A percentile compares a stretch with the other conserved stretches of the same genome.
Evolutionary conservation across 768 basidiomycete genomes (phyloP).

Genomic region (Austroboletus festivus): DNA sequence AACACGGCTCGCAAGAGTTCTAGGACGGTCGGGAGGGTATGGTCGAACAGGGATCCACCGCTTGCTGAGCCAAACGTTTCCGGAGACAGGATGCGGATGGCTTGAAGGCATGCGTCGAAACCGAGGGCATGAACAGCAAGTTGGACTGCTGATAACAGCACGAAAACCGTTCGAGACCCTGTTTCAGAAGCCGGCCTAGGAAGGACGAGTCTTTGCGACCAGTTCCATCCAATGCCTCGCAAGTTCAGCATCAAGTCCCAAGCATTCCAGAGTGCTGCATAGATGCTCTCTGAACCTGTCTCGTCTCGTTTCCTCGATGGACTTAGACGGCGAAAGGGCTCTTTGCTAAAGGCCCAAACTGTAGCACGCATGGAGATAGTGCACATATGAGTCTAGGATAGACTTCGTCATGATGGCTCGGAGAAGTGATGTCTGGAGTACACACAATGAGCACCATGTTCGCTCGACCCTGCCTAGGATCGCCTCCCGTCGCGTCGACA

Average conservation of each 20-base stretch:
- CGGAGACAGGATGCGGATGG: slow-evolving; percentile 1
- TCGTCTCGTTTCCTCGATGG: not conserved
- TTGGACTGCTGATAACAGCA: slow-evolving; percentile 7
- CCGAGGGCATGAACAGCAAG: slow-evolving; percentile 6
- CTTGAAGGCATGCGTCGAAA: slow-evolving; percentile 16
- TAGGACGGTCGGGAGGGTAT: slow-evolving; percentile 29
- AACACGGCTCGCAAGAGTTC: slow-evolving; percentile 38
- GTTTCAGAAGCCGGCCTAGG: slow-evolving; percentile 15
- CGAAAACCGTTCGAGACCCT: slow-evolving; percentile 15
- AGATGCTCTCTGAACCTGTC: not conserved
- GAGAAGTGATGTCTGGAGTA: not conserved
- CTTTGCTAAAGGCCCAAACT: slow-evolving; percentile 16
- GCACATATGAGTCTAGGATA: slow-evolving; percentile 14
- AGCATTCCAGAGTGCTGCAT: slow-evolving; percentile 22
- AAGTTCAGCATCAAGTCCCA: slow-evolving; percentile 19
- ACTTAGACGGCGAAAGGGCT: slow-evolving; percentile 11
- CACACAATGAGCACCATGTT: slow-evolving; percentile 21
- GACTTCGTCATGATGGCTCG: not conserved
- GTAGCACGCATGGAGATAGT: slow-evolving; percentile 10
- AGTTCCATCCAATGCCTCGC: slow-evolving; percentile 30
- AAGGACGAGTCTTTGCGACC: slow-evolving; percentile 12
- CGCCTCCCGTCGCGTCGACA: slow-evolving; percentile 24
- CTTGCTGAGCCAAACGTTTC: slow-evolving; percentile 24
- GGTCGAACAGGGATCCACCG: slow-evolving; percentile 38
- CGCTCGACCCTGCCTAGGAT: slow-evolving; percentile 4